A percentile compares a stretch with the other conserved stretches of the same genome.
Conservation (phyloP, 2,329 filamentous ascomycete species). For the Exophiala alcalophila region DNA sequence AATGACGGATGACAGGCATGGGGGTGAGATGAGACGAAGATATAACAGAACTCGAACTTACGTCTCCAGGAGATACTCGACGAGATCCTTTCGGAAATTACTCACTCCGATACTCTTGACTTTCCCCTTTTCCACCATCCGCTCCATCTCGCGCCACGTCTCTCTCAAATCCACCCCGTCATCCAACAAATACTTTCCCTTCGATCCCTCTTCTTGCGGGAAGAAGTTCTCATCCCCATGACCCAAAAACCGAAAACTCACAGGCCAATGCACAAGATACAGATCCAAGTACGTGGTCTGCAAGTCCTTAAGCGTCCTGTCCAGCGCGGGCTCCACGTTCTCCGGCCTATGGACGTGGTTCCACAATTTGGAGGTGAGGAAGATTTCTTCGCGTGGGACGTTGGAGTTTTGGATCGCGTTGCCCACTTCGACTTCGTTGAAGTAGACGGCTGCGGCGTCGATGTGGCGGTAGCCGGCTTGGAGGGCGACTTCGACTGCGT, state of each 20-base stretch:
- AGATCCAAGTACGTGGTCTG: conserved; percentile 60
- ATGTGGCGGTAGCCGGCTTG: conserved; percentile 69
- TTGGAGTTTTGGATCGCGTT: conserved; percentile 62
- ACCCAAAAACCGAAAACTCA: conserved; percentile 32
- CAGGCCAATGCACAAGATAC: conserved; percentile 60
- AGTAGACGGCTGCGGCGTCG: conserved; percentile 61
- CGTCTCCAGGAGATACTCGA: background rate
- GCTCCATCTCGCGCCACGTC: conserved; percentile 8
- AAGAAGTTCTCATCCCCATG: conserved; percentile 2
- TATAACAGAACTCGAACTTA: background rate
- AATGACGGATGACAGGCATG: no score
- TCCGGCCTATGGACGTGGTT: conserved; percentile 61
- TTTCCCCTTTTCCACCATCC: background rate
- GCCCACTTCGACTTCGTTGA: conserved; percentile 69
- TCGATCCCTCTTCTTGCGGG: background rate
- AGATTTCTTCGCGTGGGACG: conserved; percentile 62
- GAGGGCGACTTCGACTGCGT: conserved; percentile 68
- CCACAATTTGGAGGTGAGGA: conserved; percentile 77
- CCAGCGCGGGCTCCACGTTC: conserved; percentile 56
- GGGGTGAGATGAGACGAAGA: background rate
- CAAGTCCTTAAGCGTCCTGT: conserved; percentile 57
- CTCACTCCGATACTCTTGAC: background rate
- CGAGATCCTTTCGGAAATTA: background rate
- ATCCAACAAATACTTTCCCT: background rate
- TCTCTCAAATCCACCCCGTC: background rate